Evolutionary conservation across 2,329 filamentous ascomycete species (phyloP).

Genomic region (Penicillium sp.): DNA sequence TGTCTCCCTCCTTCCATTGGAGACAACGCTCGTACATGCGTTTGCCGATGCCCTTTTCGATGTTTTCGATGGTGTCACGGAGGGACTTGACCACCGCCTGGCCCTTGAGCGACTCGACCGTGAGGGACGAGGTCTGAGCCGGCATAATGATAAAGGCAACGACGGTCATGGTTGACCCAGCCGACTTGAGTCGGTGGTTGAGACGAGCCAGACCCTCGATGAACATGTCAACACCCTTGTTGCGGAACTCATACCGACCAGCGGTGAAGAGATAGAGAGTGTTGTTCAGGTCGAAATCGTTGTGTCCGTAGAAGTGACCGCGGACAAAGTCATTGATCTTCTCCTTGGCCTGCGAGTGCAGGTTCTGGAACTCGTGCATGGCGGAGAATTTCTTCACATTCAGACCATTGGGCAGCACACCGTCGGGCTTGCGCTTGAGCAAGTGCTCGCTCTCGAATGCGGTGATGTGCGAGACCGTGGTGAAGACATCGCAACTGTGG

Average conservation of each 20-base stretch:
- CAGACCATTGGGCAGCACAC: slow-evolving; percentile 90
- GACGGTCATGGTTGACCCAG: slow-evolving; percentile 85
- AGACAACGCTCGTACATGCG: slow-evolving; percentile 92
- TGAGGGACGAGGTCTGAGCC: slow-evolving; percentile 88
- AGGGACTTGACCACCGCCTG: slow-evolving; percentile 97
- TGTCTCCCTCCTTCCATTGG: slow-evolving; percentile 90
- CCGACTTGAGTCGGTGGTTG: slow-evolving; percentile 83
- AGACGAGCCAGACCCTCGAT: slow-evolving; percentile 92
- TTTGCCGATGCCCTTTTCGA: slow-evolving; percentile 86
- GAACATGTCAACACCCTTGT: slow-evolving; percentile 99
- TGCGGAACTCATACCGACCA: slow-evolving; percentile 94
- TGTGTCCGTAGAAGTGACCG: slow-evolving; percentile 96
- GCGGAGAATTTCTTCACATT: slow-evolving; percentile 99
- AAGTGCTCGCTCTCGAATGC: slow-evolving; percentile 97
- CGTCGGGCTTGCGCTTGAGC: slow-evolving; percentile 94
- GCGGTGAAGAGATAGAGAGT: slow-evolving; percentile 97
- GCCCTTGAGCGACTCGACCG: slow-evolving; percentile 91
- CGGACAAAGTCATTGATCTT: slow-evolving; percentile 98
- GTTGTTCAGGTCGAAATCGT: slow-evolving; percentile 94
- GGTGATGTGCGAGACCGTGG: slow-evolving; percentile 96
- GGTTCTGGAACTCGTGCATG: slow-evolving; percentile 97
- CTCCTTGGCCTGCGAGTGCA: slow-evolving; percentile 93
- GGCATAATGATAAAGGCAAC: slow-evolving; percentile 99
- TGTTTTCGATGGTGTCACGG: slow-evolving; percentile 85
- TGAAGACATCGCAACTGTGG: slow-evolving; percentile 93